phyloP scores from a whole-genome alignment of 1,284 basidiomycete genomes.

The Cryptococcus wingfieldii region DNA sequence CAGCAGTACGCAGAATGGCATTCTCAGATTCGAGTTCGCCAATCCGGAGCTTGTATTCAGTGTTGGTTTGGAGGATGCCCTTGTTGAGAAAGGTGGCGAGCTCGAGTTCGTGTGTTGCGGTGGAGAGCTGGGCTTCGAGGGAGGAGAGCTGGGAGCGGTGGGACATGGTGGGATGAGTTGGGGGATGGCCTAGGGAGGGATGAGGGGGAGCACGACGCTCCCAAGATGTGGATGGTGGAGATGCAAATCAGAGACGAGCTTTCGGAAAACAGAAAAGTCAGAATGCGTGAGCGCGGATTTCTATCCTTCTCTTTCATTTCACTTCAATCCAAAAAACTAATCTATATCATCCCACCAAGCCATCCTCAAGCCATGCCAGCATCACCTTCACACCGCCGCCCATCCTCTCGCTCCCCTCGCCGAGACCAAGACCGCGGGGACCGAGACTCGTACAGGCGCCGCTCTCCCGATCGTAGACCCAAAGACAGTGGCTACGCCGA shows the following conservation, averaged over 20 bases:
- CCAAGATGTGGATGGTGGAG: background rate
- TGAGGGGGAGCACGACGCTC: too few relatives aligned
- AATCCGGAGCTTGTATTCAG: slow-evolving; percentile 36
- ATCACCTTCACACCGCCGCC: slow-evolving; percentile 12
- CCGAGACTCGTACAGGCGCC: background rate
- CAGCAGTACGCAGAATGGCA: slow-evolving; percentile 27
- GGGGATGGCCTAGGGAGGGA: background rate
- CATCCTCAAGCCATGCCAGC: slow-evolving; percentile 5
- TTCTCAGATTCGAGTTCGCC: slow-evolving; percentile 40
- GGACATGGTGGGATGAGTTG: slow-evolving; percentile 2
- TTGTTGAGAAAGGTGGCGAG: slow-evolving; percentile 40
- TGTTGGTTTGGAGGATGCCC: slow-evolving; percentile 35
- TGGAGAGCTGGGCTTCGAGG: slow-evolving; percentile 16
- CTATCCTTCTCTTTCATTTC: background rate
- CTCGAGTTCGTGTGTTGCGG: slow-evolving; percentile 32
- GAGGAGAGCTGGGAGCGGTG: slow-evolving; percentile 1
- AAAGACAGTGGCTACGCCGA: background rate
- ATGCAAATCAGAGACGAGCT: background rate
- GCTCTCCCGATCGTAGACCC: slow-evolving; percentile 4
- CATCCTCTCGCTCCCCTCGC: slow-evolving; percentile 12
- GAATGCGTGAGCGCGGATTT: background rate
- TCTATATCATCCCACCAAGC: background rate
- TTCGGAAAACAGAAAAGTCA: background rate
- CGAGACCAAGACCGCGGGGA: slow-evolving; percentile 9
- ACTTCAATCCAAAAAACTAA: background rate